phyloP scores from a whole-genome alignment of 352 stramenopile genomes.

The Elongisporangium prolatum region DNA sequence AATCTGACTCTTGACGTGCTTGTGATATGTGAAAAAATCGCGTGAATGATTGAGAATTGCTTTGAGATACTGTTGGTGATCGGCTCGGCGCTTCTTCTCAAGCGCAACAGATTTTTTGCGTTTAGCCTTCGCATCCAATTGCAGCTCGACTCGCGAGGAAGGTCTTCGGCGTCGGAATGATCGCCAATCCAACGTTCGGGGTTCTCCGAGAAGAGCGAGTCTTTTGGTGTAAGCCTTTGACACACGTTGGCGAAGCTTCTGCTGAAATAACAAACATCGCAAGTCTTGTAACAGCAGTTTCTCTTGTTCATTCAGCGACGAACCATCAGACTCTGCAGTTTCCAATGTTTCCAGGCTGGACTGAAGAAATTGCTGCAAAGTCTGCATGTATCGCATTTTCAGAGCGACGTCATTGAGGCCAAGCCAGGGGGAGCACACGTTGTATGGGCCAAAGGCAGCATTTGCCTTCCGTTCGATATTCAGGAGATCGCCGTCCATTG shows the following conservation, averaged over 20 bases:
- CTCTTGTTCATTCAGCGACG: conserved; percentile 30
- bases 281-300: conserved; percentile 50
- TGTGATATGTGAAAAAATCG: conserved; percentile 85
- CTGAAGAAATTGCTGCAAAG: conserved; percentile 66
- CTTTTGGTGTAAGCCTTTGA: conserved; percentile 55
- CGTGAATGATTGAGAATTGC: conserved; percentile 79
- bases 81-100: conserved; percentile 73
- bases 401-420: conserved; percentile 68
- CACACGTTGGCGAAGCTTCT: conserved; percentile 61
- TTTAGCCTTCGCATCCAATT: conserved; percentile 71
- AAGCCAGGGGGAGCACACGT: conserved; percentile 53
- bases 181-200: conserved; percentile 59
- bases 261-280: conserved; percentile 67
- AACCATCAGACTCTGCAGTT: conserved; percentile 3
- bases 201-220: conserved; percentile 62
- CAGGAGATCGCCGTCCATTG: conserved; percentile 64
- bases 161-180: conserved; percentile 71
- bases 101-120: conserved; percentile 79
- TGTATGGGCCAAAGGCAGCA: conserved; percentile 52
- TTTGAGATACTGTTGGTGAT: conserved; percentile 79
- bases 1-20: conserved; percentile 73
- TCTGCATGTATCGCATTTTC: conserved; percentile 68
- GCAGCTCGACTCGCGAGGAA: conserved; percentile 52
- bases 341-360: conserved; percentile 62
- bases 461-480: conserved; percentile 47